Percentiles rank a stretch among this genome's conserved stretches.
These are phyloP conservation scores for Rhododendron simsii DNA, from an alignment of 148 eudicot species.

Conservation along the genomic window DNA sequence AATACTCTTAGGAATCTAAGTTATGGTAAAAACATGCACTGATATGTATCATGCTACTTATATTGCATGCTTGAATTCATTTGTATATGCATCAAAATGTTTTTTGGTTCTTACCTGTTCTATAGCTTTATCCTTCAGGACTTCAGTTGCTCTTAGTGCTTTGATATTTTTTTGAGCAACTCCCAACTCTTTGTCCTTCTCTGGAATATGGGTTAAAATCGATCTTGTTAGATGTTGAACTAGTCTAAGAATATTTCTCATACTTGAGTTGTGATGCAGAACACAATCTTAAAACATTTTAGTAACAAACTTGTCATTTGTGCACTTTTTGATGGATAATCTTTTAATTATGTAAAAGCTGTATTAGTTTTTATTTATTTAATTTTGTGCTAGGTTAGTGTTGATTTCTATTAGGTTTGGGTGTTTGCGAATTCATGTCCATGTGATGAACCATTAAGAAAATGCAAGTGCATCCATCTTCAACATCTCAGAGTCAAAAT, in stretches of 20 bases:
- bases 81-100: too few species aligned
- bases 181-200: constrained; percentile 63
- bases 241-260: neutral
- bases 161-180: constrained; percentile 67
- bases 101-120: constrained; percentile 49
- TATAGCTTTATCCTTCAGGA: constrained; percentile 68
- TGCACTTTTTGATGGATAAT: neutral
- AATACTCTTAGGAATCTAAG: neutral
- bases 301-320: neutral
- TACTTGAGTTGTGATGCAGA: neutral
- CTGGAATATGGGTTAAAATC: constrained; percentile 27
- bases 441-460: neutral
- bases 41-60: neutral
- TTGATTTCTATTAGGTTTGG: neutral
- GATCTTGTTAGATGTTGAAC: neutral
- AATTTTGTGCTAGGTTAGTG: neutral
- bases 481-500: neutral
- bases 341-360: neutral
- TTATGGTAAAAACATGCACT: neutral
- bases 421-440: neutral
- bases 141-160: constrained; percentile 57
- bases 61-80: neutral
- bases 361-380: neutral
- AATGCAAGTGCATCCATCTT: neutral
- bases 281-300: neutral